Evolutionary conservation across 2,329 filamentous ascomycete species (phyloP).

Genomic region (Coniosporium tulheliwenetii): DNA sequence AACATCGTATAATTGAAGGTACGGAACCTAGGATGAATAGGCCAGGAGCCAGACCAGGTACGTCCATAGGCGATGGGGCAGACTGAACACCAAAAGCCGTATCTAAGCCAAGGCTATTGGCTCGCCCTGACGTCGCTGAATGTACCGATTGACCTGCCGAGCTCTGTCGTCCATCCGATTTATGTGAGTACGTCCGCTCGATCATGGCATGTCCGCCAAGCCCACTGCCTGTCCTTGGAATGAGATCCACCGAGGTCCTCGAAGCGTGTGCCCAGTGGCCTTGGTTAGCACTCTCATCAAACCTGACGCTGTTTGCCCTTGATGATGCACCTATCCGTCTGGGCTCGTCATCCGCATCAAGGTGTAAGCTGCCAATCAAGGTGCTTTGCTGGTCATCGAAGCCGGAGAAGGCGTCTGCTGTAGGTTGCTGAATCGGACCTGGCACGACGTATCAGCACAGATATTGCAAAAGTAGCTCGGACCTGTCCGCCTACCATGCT

Average conservation of each 20-base stretch:
- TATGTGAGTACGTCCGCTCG: constrained; percentile 84
- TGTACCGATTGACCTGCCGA: constrained; percentile 75
- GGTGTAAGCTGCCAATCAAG: constrained; percentile 63
- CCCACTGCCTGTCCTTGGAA: constrained; percentile 63
- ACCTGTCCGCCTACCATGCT: constrained; percentile 52
- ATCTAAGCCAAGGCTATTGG: constrained; percentile 78
- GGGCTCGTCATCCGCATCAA: constrained; percentile 78
- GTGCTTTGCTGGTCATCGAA: constrained; percentile 78
- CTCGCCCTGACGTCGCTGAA: constrained; percentile 63
- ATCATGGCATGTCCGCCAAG: constrained; percentile 68
- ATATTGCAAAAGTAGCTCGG: not conserved
- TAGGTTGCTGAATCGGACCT: constrained; percentile 68
- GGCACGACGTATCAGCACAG: constrained; percentile 2
- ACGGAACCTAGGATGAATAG: constrained; percentile 77
- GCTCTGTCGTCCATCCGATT: constrained; percentile 88
- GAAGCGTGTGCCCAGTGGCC: constrained; percentile 76
- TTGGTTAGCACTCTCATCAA: constrained; percentile 89
- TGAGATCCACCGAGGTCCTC: constrained; percentile 70
- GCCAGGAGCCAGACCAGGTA: constrained; percentile 64
- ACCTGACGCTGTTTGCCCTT: constrained; percentile 89
- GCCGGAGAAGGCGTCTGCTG: constrained; percentile 75
- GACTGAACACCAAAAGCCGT: constrained; percentile 52
- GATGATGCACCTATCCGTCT: constrained; percentile 76
- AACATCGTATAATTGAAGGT: constrained; percentile 88
- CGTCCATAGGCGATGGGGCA: constrained; percentile 54